Conservation (phyloP, 202 grass and related monocot genomes). For the Panicum virgatum region DNA sequence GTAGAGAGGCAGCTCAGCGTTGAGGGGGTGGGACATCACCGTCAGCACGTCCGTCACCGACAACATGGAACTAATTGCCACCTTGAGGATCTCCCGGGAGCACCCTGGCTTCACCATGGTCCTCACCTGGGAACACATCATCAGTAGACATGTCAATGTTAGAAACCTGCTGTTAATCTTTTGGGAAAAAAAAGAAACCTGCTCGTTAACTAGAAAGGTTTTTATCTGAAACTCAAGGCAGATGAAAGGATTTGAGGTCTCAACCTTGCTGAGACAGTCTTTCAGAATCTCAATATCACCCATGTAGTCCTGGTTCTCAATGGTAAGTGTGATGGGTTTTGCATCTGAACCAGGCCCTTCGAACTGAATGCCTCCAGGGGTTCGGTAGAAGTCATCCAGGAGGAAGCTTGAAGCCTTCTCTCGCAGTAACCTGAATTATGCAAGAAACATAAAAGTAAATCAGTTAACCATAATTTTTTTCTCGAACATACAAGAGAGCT, state of each 20-base stretch:
- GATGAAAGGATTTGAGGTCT: neutral
- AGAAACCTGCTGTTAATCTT: too few relatives aligned
- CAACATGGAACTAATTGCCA: conserved; percentile 65
- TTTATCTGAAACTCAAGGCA: conserved; percentile 2
- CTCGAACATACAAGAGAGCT: too few relatives aligned
- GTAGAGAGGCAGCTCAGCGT: conserved; percentile 64
- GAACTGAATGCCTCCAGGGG: conserved; percentile 81
- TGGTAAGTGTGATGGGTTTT: conserved; percentile 66
- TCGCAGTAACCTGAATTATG: conserved; percentile 61
- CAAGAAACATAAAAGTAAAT: neutral
- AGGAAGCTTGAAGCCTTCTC: conserved; percentile 77
- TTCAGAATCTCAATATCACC: conserved; percentile 86
- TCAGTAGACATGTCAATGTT: neutral
- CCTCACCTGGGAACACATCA: conserved; percentile 57
- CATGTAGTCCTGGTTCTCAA: conserved; percentile 97
- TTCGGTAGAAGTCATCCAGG: conserved; percentile 83
- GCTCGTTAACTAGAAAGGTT: neutral
- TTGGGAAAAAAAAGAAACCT: too few relatives aligned
- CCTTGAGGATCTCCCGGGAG: conserved; percentile 70
- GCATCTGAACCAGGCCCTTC: conserved; percentile 67
- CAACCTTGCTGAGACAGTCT: conserved; percentile 78
- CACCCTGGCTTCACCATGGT: conserved; percentile 74
- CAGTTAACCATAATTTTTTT: too few relatives aligned
- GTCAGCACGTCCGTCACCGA: conserved; percentile 68
- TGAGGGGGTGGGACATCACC: conserved; percentile 67